Base-by-base conservation (phyloP, 768 basidiomycete genomes). In the Leccinellum luteum region DNA sequence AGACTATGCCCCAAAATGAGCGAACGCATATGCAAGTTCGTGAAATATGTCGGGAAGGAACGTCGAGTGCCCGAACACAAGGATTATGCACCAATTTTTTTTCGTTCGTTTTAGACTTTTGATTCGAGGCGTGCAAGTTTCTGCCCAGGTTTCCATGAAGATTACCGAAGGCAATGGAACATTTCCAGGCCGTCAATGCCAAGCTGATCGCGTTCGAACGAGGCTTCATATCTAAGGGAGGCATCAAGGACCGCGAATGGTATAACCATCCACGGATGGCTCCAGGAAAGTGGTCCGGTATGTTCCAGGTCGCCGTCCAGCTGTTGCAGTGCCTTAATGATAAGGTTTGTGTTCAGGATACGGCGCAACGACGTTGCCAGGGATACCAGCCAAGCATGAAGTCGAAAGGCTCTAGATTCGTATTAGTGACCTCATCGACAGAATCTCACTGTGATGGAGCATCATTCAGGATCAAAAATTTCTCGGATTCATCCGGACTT, bases 201-300 rank as follows among this genome's bases (percentile, higher is more conserved):
- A 90, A 88, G 68, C 77, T 92, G 15, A 74, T 79, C 17, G 73
- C 76, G 3, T 93, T 92, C 61, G 91, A 94, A 70, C 82, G 43
- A 44, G 13, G 19, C 19, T 4, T 19, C 21, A 10, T 44, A 35
- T 35, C 10, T 3, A 21, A 44, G 19, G 19, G 21, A 44, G 19
- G 19, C 6, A 21, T 44, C n/a, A 44, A 13, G 8, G 43, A 6
- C 10, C 43, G 19, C 12, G 43, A 44, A 21, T 44, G 34, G 34
- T 35, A 35, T 15, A 44, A 13, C 3, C 43, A 44, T 44, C 43
- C 21, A 4, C 10, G 43, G 2, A n/a, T 44, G n/a, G 43, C 19
- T 4, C 19, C 19, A 19, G 43, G 19, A 21, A 44, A 21, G 21
- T 44, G 21, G n/a, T 5, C 21, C 21, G 43, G 43, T 44, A 21